Evolutionary conservation across 441 rosid genomes (phyloP).

Genomic region (Gossypium aridum): DNA sequence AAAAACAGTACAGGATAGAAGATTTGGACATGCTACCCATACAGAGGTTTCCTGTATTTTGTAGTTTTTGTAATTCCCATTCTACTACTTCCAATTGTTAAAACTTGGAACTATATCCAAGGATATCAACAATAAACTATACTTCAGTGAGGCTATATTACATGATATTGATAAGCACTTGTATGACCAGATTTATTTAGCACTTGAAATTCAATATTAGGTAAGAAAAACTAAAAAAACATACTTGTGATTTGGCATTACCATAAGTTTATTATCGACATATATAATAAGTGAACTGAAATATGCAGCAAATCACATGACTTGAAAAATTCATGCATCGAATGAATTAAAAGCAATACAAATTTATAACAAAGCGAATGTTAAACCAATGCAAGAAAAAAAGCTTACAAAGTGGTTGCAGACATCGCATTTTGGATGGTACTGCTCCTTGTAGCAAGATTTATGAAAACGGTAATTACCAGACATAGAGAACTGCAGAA

Average conservation of each 20-base stretch:
- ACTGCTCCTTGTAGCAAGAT: conserved; percentile 63
- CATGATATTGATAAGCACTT: neutral
- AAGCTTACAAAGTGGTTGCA: conserved; percentile 64
- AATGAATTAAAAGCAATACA: neutral
- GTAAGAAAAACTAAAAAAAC: neutral
- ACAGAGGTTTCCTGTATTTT: neutral
- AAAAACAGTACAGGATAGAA: neutral
- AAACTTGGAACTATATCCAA: conserved; percentile 3
- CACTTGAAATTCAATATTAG: neutral
- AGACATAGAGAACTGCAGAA: conserved; percentile 57
- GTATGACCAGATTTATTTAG: neutral
- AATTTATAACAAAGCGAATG: neutral
- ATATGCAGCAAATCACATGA: neutral
- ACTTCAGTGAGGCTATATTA: neutral
- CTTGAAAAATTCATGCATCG: neutral
- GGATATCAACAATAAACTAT: neutral
- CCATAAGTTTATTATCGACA: neutral
- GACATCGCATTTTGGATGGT: conserved; percentile 77
- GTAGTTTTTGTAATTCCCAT: neutral
- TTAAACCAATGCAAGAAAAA: neutral
- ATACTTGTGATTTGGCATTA: neutral
- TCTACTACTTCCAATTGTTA: neutral
- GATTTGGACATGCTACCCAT: conserved; percentile 3
- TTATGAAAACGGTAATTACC: conserved; percentile 67
- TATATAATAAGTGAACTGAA: neutral